Percentiles rank a stretch among this genome's conserved stretches.
phyloP scores from a whole-genome alignment of 2,329 filamentous ascomycete species.

The Fusarium zealandicum region DNA sequence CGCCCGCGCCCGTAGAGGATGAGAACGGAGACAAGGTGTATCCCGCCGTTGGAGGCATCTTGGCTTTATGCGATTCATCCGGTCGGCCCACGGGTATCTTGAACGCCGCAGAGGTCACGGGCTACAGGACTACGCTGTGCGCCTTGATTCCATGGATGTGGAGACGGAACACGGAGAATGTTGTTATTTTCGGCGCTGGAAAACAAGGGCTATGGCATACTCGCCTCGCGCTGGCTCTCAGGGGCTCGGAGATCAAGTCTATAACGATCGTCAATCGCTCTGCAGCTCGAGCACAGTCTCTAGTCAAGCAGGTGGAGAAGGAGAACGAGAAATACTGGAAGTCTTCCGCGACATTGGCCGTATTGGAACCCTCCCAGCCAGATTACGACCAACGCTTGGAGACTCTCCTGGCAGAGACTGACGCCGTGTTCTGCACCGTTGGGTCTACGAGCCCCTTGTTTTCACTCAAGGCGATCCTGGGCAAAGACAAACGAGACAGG shows the following conservation, averaged over 20 bases:
- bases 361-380: constrained; percentile 13
- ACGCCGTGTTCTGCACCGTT: constrained; percentile 32
- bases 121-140: constrained; percentile 70
- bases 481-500: not conserved
- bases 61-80: constrained; percentile 21
- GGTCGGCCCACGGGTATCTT: constrained; percentile 56
- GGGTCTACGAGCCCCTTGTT: constrained; percentile 29
- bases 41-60: constrained; percentile 13
- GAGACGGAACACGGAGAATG: constrained; percentile 49
- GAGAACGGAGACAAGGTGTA: not conserved
- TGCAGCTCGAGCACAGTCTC: not conserved
- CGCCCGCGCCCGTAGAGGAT: constrained; percentile 10
- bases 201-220: constrained; percentile 78
- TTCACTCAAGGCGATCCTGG: constrained; percentile 6
- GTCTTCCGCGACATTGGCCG: constrained; percentile 3
- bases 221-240: constrained; percentile 66
- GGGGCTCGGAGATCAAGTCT: constrained; percentile 35
- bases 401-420: constrained; percentile 1
- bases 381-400: constrained; percentile 8
- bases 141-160: constrained; percentile 66
- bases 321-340: constrained; percentile 32
- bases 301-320: constrained; percentile 10
- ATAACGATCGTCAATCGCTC: constrained; percentile 46
- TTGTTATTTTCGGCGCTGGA: constrained; percentile 73
- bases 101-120: constrained; percentile 72